phyloP scores from a whole-genome alignment of 441 rosid species.

The Arabidopsis lyrata region DNA sequence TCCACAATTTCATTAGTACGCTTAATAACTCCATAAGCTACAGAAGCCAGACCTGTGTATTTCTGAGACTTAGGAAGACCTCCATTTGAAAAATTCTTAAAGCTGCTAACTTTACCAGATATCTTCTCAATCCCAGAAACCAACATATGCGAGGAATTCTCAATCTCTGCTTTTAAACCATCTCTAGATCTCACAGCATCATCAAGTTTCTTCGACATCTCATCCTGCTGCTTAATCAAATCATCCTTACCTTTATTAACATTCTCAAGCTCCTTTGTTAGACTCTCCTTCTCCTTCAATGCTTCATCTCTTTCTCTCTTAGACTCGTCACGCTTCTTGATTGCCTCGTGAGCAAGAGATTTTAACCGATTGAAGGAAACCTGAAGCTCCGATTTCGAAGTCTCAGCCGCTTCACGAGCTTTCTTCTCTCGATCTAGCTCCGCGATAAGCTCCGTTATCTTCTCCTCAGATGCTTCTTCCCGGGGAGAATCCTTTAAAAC shows the following conservation, averaged over 20 bases:
- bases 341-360: constrained; percentile 77
- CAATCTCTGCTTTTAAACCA: constrained; percentile 71
- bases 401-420: constrained; percentile 75
- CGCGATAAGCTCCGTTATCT: constrained; percentile 60
- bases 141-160: constrained; percentile 84
- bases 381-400: constrained; percentile 71
- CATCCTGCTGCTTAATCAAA: constrained; percentile 59
- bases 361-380: constrained; percentile 67
- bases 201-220: constrained; percentile 57
- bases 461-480: constrained; percentile 58
- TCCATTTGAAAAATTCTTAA: constrained; percentile 69
- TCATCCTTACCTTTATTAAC: constrained; percentile 60
- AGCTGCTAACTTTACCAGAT: constrained; percentile 75
- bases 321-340: constrained; percentile 80
- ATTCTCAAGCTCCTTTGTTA: constrained; percentile 56
- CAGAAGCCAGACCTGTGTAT: constrained; percentile 64
- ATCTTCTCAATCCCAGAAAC: constrained; percentile 95
- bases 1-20: constrained; percentile 92
- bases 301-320: constrained; percentile 77
- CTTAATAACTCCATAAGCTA: constrained; percentile 87
- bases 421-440: constrained; percentile 90
- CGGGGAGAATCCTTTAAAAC: constrained; percentile 47
- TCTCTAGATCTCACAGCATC: constrained; percentile 67
- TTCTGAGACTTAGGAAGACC: constrained; percentile 87
- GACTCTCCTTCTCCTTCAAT: constrained; percentile 64